Evolutionary conservation across 495 filamentous ascomycete species (phyloP).

Genomic region (Lasiosphaeris hirsuta): DNA sequence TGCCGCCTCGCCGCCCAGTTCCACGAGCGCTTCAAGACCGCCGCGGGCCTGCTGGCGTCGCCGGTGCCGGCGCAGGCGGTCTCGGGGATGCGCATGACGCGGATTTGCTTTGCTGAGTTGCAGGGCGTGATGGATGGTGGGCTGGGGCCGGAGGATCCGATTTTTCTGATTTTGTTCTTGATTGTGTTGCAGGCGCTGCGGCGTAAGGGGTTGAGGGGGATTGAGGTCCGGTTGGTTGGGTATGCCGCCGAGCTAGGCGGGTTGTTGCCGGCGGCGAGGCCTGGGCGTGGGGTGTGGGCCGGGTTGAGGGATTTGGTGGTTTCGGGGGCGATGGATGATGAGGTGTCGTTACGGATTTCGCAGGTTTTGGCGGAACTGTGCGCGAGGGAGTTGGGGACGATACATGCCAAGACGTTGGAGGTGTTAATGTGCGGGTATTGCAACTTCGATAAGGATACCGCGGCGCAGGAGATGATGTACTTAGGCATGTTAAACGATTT

Average conservation of each 20-base stretch:
- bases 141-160: conserved; percentile 4
- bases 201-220: background rate
- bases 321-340: conserved; percentile 4
- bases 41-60: conserved; percentile 3
- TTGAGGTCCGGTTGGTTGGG: conserved; percentile 8
- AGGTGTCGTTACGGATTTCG: background rate
- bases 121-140: background rate
- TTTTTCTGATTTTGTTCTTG: conserved; percentile 2
- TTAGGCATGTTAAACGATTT: background rate
- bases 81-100: conserved; percentile 11
- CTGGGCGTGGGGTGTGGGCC: background rate
- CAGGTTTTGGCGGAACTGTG: background rate
- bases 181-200: conserved; percentile 7
- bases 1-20: background rate
- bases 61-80: conserved; percentile 2
- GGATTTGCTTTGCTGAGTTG: conserved; percentile 19
- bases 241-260: conserved; percentile 5
- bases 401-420: conserved; percentile 13
- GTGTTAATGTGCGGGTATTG: background rate
- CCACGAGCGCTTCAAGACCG: conserved; percentile 15
- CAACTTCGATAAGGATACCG: conserved; percentile 1
- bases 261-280: background rate
- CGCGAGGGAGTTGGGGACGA: background rate
- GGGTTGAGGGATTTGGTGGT: conserved; percentile 5
- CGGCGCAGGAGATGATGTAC: conserved; percentile 1